Conservation (phyloP, 2,329 filamentous ascomycete species). For the Apiospora rasikravindrae region DNA sequence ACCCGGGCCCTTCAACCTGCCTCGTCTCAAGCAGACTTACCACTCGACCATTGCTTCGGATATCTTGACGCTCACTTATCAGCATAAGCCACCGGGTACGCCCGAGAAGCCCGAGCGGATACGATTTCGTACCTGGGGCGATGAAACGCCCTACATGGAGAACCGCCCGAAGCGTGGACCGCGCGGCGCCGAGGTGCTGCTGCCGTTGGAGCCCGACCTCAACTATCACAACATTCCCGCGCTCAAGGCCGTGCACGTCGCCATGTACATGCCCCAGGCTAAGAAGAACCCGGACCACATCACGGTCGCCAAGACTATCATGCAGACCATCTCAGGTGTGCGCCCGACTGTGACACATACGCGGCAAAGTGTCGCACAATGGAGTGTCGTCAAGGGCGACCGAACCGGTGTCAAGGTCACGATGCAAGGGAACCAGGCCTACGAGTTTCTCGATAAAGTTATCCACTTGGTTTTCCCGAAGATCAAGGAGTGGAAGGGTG, state of each 20-base stretch:
- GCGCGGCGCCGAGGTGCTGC: conserved; percentile 75
- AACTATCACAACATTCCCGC: conserved; percentile 86
- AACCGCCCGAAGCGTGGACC: conserved; percentile 86
- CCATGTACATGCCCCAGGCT: conserved; percentile 74
- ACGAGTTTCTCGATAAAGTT: conserved; percentile 89
- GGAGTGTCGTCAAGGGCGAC: conserved; percentile 74
- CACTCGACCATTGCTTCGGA: conserved; percentile 85
- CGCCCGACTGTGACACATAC: conserved; percentile 73
- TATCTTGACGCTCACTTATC: conserved; percentile 86
- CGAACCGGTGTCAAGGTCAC: conserved; percentile 78
- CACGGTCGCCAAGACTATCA: conserved; percentile 80
- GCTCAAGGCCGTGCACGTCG: conserved; percentile 80
- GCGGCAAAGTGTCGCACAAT: conserved; percentile 74
- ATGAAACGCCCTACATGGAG: conserved; percentile 91
- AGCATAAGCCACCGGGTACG: conserved; percentile 82
- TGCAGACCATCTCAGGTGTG: conserved; percentile 85
- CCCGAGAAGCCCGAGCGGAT: conserved; percentile 57
- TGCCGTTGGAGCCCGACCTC: conserved; percentile 73
- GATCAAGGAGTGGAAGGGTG: conserved; percentile 93
- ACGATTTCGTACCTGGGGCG: conserved; percentile 84
- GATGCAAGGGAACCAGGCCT: conserved; percentile 79
- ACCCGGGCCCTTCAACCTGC: conserved; percentile 87
- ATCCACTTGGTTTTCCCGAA: conserved; percentile 89
- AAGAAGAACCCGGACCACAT: conserved; percentile 75
- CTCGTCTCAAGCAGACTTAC: conserved; percentile 89